phyloP scores from a whole-genome alignment of 2,329 filamentous ascomycete genomes.

The Sclerotinia spermophila region DNA sequence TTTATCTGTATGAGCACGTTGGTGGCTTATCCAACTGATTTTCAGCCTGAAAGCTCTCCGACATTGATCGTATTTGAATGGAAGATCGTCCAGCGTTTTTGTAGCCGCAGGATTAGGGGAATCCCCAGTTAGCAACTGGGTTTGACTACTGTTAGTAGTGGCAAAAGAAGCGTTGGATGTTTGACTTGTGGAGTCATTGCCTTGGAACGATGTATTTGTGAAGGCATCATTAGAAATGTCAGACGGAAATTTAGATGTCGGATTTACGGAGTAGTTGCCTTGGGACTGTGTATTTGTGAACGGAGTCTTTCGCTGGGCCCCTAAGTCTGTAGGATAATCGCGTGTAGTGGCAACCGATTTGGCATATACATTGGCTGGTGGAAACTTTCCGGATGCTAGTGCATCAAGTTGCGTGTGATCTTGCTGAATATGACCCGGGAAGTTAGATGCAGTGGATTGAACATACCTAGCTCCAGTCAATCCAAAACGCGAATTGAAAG shows the following conservation, averaged over 20 bases:
- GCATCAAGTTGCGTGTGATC: background rate
- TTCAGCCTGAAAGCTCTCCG: too few species aligned
- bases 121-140: background rate
- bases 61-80: too few species aligned
- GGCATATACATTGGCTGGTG: background rate
- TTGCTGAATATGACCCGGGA: background rate
- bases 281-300: background rate
- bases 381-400: background rate
- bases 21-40: too few species aligned
- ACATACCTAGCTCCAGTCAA: too few species aligned
- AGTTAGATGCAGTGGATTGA: too few species aligned
- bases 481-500: too few species aligned
- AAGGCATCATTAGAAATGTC: background rate
- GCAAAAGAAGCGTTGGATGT: background rate
- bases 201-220: background rate
- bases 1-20: too few species aligned
- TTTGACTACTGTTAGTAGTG: background rate
- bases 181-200: background rate
- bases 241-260: background rate
- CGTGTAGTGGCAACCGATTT: background rate
- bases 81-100: background rate
- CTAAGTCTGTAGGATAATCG: background rate
- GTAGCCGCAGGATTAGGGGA: background rate
- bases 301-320: background rate
- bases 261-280: background rate